A percentile compares a stretch with the other conserved stretches of the same genome.
These are phyloP conservation scores for Cucumis melo DNA, from an alignment of 306 rosid species.

Conservation along the genomic window DNA sequence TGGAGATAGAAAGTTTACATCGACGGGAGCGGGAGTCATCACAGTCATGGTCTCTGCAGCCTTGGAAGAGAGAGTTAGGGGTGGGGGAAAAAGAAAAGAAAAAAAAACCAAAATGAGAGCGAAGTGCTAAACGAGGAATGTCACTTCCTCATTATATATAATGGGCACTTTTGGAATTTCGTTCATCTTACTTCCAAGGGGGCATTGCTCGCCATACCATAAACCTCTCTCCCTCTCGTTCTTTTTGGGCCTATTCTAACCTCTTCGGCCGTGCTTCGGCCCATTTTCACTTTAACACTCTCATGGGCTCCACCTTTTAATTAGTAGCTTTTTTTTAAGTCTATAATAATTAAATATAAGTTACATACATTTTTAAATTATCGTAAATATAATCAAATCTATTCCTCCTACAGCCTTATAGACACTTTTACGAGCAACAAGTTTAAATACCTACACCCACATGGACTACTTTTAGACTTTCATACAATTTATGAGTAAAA, in stretches of 20 bases:
- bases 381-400: no score
- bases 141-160: neutral
- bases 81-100: neutral
- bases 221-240: neutral
- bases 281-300: neutral
- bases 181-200: neutral
- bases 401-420: no score
- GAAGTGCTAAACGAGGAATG: conserved; percentile 10
- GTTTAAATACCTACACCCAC: no score
- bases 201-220: neutral
- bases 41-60: conserved; percentile 18
- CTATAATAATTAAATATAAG: no score
- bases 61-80: conserved; percentile 16
- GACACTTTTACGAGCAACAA: no score
- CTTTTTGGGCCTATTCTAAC: neutral
- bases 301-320: neutral
- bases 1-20: conserved; percentile 32
- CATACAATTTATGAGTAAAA: no score
- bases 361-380: no score
- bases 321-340: no score
- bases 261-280: neutral
- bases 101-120: conserved; percentile 3
- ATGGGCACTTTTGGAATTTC: conserved; percentile 9
- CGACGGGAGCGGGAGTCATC: conserved; percentile 43
- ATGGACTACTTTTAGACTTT: no score